phyloP scores from a whole-genome alignment of 2,329 filamentous ascomycete genomes.

The Arthroderma sp. region DNA sequence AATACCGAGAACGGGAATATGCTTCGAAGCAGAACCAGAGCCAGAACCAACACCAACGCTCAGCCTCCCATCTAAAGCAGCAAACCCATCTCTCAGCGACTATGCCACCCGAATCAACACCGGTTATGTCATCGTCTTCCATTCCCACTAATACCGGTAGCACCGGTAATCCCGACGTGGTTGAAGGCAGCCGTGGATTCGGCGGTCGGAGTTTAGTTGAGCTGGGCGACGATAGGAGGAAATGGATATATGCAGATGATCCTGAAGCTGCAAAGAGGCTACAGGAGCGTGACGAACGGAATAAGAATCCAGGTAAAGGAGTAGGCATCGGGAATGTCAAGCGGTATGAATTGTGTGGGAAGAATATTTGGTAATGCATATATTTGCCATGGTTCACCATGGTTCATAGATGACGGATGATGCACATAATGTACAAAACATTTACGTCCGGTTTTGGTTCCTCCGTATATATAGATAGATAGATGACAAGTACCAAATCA shows the following conservation, averaged over 20 bases:
- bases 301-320: slow-evolving; percentile 44
- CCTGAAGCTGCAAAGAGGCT: slow-evolving; percentile 52
- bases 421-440: no score
- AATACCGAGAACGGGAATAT: slow-evolving; percentile 43
- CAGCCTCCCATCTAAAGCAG: not conserved
- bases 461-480: no score
- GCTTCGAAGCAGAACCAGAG: slow-evolving; percentile 4
- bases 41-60: slow-evolving; percentile 2
- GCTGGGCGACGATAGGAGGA: slow-evolving; percentile 71
- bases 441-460: no score
- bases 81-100: not conserved
- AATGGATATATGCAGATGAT: slow-evolving; percentile 80
- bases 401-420: not conserved
- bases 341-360: slow-evolving; percentile 90
- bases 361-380: slow-evolving; percentile 70
- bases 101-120: slow-evolving; percentile 2
- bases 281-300: slow-evolving; percentile 50
- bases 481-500: no score
- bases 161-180: slow-evolving; percentile 40
- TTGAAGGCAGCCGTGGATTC: slow-evolving; percentile 60
- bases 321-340: slow-evolving; percentile 52
- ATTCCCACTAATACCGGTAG: slow-evolving; percentile 17
- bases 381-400: not conserved
- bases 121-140: slow-evolving; percentile 4
- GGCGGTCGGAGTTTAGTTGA: slow-evolving; percentile 80